These are phyloP conservation scores for Debaryomyces sp. DNA, from an alignment of 1,139 yeast species.

Conservation along the genomic window DNA sequence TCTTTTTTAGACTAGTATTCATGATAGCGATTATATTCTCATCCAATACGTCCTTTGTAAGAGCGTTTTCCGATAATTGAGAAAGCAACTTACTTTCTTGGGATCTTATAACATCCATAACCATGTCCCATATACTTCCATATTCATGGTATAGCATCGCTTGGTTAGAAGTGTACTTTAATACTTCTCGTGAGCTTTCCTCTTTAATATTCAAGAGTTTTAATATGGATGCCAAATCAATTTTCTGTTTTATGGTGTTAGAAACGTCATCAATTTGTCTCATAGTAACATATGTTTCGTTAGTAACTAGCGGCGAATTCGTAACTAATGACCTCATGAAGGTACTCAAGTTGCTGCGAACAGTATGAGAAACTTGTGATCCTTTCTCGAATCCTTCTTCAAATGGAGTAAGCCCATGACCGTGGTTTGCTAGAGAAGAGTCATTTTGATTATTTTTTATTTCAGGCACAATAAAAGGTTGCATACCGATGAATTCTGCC, in stretches of 20 bases:
- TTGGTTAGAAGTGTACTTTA: constrained; percentile 25
- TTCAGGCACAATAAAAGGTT: constrained; percentile 26
- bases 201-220: constrained; percentile 31
- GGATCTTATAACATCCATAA: constrained; percentile 11
- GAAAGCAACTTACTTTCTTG: constrained; percentile 4
- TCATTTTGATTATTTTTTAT: constrained; percentile 8
- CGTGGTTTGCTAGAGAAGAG: constrained; percentile 19
- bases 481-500: constrained; percentile 22
- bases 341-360: constrained; percentile 24
- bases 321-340: constrained; percentile 5
- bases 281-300: not conserved
- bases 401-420: constrained; percentile 34
- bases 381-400: constrained; percentile 42
- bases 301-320: not conserved
- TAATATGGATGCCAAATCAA: constrained; percentile 39
- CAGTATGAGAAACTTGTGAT: constrained; percentile 26
- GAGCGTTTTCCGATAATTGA: not conserved
- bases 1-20: not conserved
- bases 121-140: constrained; percentile 41
- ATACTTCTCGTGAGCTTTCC: constrained; percentile 32
- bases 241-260: constrained; percentile 36
- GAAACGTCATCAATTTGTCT: constrained; percentile 32
- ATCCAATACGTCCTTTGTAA: not conserved
- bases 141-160: constrained; percentile 35
- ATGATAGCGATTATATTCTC: not conserved